A percentile compares a stretch with the other conserved stretches of the same genome.
Evolutionary conservation across 768 basidiomycete genomes (phyloP).

Genomic region (Mycena latifolia): DNA sequence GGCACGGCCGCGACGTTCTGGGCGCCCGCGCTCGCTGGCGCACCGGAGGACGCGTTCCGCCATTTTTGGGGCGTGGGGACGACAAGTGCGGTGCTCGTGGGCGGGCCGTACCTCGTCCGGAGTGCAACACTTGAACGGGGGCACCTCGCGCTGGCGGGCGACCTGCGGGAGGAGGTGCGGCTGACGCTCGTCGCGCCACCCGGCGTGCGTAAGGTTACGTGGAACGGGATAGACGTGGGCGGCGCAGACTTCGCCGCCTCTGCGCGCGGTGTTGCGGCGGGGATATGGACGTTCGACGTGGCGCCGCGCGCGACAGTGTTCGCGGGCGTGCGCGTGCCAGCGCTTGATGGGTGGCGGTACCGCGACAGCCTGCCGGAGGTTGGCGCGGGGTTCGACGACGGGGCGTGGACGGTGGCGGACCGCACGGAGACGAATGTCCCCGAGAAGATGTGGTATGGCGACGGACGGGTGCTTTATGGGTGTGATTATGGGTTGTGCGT

Average conservation of each 20-base stretch:
- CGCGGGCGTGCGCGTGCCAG: constrained; percentile 55
- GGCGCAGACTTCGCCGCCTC: constrained; percentile 46
- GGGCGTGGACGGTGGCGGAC: constrained; percentile 72
- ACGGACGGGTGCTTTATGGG: constrained; percentile 84
- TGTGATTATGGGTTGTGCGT: constrained; percentile 90
- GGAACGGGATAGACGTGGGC: constrained; percentile 73
- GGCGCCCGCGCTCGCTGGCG: constrained; percentile 72
- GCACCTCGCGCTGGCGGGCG: constrained; percentile 74
- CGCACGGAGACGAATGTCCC: constrained; percentile 81
- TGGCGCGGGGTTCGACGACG: constrained; percentile 58
- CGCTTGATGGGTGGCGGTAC: constrained; percentile 76
- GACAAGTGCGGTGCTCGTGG: constrained; percentile 71
- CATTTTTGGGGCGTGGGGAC: constrained; percentile 83
- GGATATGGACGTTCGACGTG: constrained; percentile 59
- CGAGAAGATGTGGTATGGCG: constrained; percentile 76
- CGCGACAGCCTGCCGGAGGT: constrained; percentile 83
- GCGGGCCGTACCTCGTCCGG: constrained; percentile 75
- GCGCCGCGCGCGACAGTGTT: constrained; percentile 45
- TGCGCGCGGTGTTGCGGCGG: constrained; percentile 42
- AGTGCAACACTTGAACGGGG: constrained; percentile 59
- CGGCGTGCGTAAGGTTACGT: constrained; percentile 63
- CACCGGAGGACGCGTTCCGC: constrained; percentile 50
- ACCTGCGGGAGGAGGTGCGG: constrained; percentile 68
- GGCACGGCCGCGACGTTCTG: constrained; percentile 80
- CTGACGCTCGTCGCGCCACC: constrained; percentile 78